Conservation (phyloP, 805 yeast species). For the Pichia paraexigua region DNA sequence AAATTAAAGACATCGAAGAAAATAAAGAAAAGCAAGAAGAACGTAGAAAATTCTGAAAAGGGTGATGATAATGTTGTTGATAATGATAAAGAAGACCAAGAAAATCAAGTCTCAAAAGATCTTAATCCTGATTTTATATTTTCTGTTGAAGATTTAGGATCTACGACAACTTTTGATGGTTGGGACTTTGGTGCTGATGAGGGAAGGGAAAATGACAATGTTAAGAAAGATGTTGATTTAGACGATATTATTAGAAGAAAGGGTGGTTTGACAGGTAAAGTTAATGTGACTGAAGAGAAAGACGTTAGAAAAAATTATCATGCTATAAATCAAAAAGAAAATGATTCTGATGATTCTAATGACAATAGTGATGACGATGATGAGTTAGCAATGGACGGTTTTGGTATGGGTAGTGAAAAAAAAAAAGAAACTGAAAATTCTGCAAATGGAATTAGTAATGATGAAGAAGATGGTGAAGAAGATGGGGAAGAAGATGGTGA, state of each 20-base stretch:
- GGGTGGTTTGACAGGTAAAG: constrained; percentile 46
- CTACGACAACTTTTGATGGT: constrained; percentile 47
- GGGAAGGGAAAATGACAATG: constrained; percentile 11
- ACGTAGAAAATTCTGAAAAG: neutral
- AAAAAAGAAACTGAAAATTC: constrained; percentile 17
- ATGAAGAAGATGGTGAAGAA: constrained; percentile 29
- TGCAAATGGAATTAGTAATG: constrained; percentile 18
- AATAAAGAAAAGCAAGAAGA: constrained; percentile 2
- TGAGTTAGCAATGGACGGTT: constrained; percentile 36
- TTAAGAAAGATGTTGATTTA: constrained; percentile 64
- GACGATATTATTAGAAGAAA: constrained; percentile 82
- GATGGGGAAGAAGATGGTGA: too few relatives aligned
- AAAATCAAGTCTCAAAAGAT: constrained; percentile 40
- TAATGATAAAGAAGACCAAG: constrained; percentile 28
- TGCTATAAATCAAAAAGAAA: constrained; percentile 34
- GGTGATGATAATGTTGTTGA: constrained; percentile 18
- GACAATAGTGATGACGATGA: constrained; percentile 29
- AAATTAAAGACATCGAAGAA: neutral
- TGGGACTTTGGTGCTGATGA: constrained; percentile 71
- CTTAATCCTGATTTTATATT: constrained; percentile 71
- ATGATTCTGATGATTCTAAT: constrained; percentile 29
- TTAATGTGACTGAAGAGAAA: constrained; percentile 28
- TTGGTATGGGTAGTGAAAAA: constrained; percentile 30
- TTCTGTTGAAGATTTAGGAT: constrained; percentile 37
- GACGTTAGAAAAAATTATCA: constrained; percentile 30